A percentile compares a stretch with the other conserved stretches of the same genome.
Conservation (phyloP, 2,329 filamentous ascomycete genomes). For the Fusarium sp. region DNA sequence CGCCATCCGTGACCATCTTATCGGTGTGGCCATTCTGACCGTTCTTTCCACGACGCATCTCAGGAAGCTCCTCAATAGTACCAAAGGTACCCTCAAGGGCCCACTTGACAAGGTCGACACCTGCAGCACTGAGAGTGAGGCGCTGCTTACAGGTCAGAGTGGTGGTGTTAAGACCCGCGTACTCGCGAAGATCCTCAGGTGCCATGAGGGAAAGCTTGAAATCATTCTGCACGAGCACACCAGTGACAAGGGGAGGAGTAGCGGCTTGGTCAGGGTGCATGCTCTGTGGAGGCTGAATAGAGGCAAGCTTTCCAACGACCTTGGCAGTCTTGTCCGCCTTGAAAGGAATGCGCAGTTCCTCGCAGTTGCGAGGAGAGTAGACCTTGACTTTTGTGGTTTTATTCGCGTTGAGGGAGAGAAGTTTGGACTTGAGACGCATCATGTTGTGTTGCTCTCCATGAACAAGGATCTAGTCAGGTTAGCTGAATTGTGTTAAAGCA, state of each 20-base stretch:
- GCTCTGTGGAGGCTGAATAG: conserved; percentile 74
- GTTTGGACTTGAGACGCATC: conserved; percentile 94
- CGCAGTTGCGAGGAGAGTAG: conserved; percentile 92
- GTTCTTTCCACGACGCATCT: conserved; percentile 58
- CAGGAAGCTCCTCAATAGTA: conserved; percentile 76
- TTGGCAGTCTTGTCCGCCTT: conserved; percentile 95
- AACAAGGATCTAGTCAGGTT: conserved; percentile 78
- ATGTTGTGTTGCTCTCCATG: conserved; percentile 98
- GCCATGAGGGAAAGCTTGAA: conserved; percentile 98
- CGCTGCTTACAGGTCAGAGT: conserved; percentile 94
- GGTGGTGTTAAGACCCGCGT: conserved; percentile 95
- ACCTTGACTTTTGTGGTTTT: conserved; percentile 88
- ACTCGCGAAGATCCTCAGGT: conserved; percentile 93
- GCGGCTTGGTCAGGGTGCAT: conserved; percentile 32
- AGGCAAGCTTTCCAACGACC: conserved; percentile 92
- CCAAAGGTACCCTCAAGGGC: conserved; percentile 95
- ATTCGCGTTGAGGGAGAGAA: conserved; percentile 88
- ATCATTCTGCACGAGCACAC: conserved; percentile 95
- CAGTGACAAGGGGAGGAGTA: conserved; percentile 73
- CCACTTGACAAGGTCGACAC: conserved; percentile 92
- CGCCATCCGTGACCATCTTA: conserved; percentile 50
- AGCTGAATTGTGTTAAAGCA: neutral
- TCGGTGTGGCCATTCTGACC: conserved; percentile 52
- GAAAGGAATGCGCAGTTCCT: conserved; percentile 94
- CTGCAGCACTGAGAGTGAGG: conserved; percentile 86